A percentile compares a stretch with the other conserved stretches of the same genome.
These are phyloP conservation scores for Crithidia sp. DNA, from an alignment of 208 protist species.

Conservation along the genomic window DNA sequence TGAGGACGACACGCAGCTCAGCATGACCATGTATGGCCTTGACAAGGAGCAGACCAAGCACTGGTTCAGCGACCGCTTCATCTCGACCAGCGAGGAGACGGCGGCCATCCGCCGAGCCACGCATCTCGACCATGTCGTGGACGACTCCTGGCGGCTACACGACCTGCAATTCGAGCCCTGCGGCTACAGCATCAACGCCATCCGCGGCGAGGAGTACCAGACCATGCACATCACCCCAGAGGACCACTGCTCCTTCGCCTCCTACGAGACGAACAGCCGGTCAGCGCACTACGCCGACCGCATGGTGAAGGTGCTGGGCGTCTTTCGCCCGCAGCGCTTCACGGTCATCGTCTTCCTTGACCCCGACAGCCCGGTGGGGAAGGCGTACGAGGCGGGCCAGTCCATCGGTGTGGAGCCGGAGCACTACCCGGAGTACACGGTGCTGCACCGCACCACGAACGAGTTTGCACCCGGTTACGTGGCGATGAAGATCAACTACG, in stretches of 20 bases:
- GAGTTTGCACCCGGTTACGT: slow-evolving; percentile 85
- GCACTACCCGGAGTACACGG: slow-evolving; percentile 71
- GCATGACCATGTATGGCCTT: slow-evolving; percentile 93
- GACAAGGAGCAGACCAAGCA: slow-evolving; percentile 74
- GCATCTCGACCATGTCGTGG: slow-evolving; percentile 74
- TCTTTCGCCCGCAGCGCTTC: slow-evolving; percentile 85
- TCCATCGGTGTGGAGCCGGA: slow-evolving; percentile 84
- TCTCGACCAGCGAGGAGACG: slow-evolving; percentile 71
- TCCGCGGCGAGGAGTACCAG: slow-evolving; percentile 87
- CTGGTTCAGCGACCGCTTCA: slow-evolving; percentile 84
- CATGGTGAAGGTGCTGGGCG: slow-evolving; percentile 65
- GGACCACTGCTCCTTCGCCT: slow-evolving; percentile 92
- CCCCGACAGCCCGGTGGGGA: slow-evolving; percentile 76
- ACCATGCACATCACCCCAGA: slow-evolving; percentile 97
- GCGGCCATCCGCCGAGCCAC: slow-evolving; percentile 69
- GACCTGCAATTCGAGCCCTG: slow-evolving; percentile 94
- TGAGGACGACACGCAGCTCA: slow-evolving; percentile 85
- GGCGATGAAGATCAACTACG: slow-evolving; percentile 89
- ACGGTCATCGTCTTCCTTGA: slow-evolving; percentile 88
- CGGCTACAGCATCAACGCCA: slow-evolving; percentile 95
- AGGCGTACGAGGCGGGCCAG: slow-evolving; percentile 57
- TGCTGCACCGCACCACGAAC: slow-evolving; percentile 75
- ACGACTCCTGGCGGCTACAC: slow-evolving; percentile 83
- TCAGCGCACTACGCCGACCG: slow-evolving; percentile 68
- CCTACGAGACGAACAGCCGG: slow-evolving; percentile 93